A percentile compares a stretch with the other conserved stretches of the same genome.
phyloP scores from a whole-genome alignment of 1,284 basidiomycete genomes.

The Stereum hirsutum region DNA sequence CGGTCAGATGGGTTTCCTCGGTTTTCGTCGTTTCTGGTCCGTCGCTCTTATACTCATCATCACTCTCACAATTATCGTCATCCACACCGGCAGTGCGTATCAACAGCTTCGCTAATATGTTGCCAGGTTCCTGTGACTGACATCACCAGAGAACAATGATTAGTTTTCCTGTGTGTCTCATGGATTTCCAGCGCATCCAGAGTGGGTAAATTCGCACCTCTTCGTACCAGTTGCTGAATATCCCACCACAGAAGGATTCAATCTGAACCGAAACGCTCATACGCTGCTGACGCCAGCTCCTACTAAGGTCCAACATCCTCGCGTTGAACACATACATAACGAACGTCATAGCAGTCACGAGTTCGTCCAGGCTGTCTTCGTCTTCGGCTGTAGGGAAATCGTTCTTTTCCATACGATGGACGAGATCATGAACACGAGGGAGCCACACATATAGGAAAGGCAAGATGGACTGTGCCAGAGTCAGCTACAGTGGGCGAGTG shows the following conservation, averaged over 20 bases:
- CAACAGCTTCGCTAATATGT: background rate
- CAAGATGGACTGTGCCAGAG: background rate
- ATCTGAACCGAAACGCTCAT: slow-evolving; percentile 4
- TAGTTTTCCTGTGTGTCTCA: background rate
- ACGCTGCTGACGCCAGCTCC: slow-evolving; percentile 5
- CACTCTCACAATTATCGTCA: too few relatives aligned
- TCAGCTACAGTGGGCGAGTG: too few relatives aligned
- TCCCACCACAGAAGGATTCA: slow-evolving; percentile 2
- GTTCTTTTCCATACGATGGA: background rate
- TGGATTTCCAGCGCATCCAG: too few relatives aligned
- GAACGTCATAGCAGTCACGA: background rate
- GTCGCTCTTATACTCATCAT: too few relatives aligned
- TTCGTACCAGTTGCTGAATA: slow-evolving; percentile 1
- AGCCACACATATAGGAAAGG: slow-evolving; percentile 4
- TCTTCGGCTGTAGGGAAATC: background rate
- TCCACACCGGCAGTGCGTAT: background rate
- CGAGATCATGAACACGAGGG: background rate
- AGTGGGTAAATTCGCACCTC: slow-evolving; percentile 1
- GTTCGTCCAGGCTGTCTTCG: background rate
- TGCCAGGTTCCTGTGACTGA: slow-evolving; percentile 3
- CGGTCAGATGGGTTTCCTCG: too few relatives aligned
- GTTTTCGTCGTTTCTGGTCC: too few relatives aligned
- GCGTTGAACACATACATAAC: slow-evolving; percentile 1
- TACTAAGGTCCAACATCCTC: slow-evolving; percentile 1
- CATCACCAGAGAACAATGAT: background rate